Evolutionary conservation across 805 yeast genomes (phyloP).

Genomic region (Metschnikowia sp.): DNA sequence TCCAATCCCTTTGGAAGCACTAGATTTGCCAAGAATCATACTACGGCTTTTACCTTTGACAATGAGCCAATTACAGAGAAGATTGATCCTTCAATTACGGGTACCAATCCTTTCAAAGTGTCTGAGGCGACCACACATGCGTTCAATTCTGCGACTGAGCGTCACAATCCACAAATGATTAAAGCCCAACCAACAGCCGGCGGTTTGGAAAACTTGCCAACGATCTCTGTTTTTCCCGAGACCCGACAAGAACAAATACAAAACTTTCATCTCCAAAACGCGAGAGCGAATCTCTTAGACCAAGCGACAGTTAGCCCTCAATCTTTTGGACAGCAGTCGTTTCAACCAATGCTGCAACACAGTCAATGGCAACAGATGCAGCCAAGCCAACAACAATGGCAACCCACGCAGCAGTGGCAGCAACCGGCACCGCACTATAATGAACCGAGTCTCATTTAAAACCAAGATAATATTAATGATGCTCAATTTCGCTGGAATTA

Average conservation of each 20-base stretch:
- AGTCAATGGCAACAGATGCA: slow-evolving; percentile 9
- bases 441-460: slow-evolving; percentile 25
- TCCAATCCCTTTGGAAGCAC: slow-evolving; percentile 48
- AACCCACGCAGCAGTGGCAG: slow-evolving; percentile 8
- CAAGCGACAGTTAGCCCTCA: slow-evolving; percentile 14
- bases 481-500: not conserved
- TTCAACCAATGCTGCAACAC: slow-evolving; percentile 7
- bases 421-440: slow-evolving; percentile 12
- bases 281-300: slow-evolving; percentile 24
- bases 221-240: slow-evolving; percentile 67
- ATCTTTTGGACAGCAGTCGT: slow-evolving; percentile 3
- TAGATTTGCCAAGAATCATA: slow-evolving; percentile 28
- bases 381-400: slow-evolving; percentile 6
- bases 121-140: slow-evolving; percentile 33
- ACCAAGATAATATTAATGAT: not conserved
- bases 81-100: slow-evolving; percentile 42
- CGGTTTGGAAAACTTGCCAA: slow-evolving; percentile 64
- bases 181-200: slow-evolving; percentile 65
- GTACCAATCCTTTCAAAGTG: slow-evolving; percentile 60
- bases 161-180: slow-evolving; percentile 24
- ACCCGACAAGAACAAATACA: slow-evolving; percentile 40
- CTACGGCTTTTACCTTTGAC: slow-evolving; percentile 17
- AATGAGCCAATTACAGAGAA: slow-evolving; percentile 8
- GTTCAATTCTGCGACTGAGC: slow-evolving; percentile 24
- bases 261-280: slow-evolving; percentile 34